Base-by-base conservation (phyloP, 1,139 yeast species). In the Lizanozyma gosingica region DNA sequence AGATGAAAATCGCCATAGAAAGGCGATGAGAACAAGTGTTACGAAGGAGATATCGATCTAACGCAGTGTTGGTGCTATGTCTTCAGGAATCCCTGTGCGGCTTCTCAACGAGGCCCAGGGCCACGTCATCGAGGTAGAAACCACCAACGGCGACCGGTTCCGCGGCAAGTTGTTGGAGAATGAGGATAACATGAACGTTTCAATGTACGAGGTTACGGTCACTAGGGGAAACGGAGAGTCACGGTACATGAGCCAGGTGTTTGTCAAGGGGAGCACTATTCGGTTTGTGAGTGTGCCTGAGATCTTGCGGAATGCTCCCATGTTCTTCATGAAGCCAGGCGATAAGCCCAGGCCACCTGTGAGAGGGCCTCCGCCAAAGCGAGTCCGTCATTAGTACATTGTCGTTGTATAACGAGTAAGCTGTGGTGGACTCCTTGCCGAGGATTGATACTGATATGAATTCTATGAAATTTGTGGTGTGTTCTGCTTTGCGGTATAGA, bases 51-150 rank as follows among this genome's bases (percentile, higher is more conserved):
- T n/a, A n/a, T n/a, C n/a, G n/a, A n/a, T n/a, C n/a, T 17, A 11
- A 15, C 36, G 6, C 35, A 3, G 17, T 17, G 8, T 29, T 11
- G 14, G 35, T 34, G 35, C 37, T 32, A 66, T 65, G 71, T 65
- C 72, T 18, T 66, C 72, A 38, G 71, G 73, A 14, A 65, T 70
- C 22, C 75, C 76, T 15, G 72, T 69, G 4, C 58, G 71, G 45
- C 63, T 70, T 34, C 60, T 70, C 37, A 69, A 65, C 46, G 76
- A 70, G 47, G 75, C 76, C 3, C 76, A 70, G 47, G 76, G 76
- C 17, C 76, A 70, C 46, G 56, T 65, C 34, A 56, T 70, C 39
- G 63, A 73, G 22, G 54, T 70, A 18, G 76, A 70, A 50, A 57
- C 70, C 41, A 57, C 61, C 17, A 69, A 71, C 2, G 75, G 75